A percentile compares a stretch with the other conserved stretches of the same genome.
These are phyloP conservation scores for Plenodomus lindquistii DNA, from an alignment of 2,329 filamentous ascomycete species.

Conservation along the genomic window DNA sequence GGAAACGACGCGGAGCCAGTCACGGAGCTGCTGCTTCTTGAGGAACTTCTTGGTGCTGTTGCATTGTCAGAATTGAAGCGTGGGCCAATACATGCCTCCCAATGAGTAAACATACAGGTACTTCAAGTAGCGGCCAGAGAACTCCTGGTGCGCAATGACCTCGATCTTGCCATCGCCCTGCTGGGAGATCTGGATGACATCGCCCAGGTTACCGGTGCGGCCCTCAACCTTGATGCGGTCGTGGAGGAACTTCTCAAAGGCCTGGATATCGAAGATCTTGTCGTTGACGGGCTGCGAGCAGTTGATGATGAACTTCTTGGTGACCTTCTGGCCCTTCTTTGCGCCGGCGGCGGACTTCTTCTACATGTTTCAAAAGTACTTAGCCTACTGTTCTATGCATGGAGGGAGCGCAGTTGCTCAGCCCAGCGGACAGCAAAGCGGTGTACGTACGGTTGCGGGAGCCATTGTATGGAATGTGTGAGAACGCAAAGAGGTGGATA, in stretches of 20 bases:
- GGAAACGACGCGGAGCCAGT: conserved; percentile 99
- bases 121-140: conserved; percentile 99
- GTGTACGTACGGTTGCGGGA: conserved; percentile 86
- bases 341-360: conserved; percentile 58
- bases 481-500: conserved; percentile 82
- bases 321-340: conserved; percentile 69
- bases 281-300: conserved; percentile 96
- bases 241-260: conserved; percentile 99
- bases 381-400: conserved; percentile 87
- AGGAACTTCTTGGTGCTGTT: conserved; percentile 99
- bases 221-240: conserved; percentile 99
- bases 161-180: conserved; percentile 96
- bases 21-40: conserved; percentile 99
- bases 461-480: conserved; percentile 69
- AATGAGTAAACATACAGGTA: conserved; percentile 74
- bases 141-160: conserved; percentile 95
- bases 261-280: conserved; percentile 99
- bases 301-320: conserved; percentile 99
- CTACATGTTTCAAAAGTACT: conserved; percentile 57
- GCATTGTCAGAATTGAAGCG: conserved; percentile 14
- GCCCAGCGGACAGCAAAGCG: conserved; percentile 88
- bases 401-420: conserved; percentile 20
- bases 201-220: conserved; percentile 96
- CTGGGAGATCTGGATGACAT: conserved; percentile 87
- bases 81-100: background rate